These are phyloP conservation scores for Magnaporthiopsis rhizophila DNA, from an alignment of 2,329 filamentous ascomycete species.

Conservation along the genomic window DNA sequence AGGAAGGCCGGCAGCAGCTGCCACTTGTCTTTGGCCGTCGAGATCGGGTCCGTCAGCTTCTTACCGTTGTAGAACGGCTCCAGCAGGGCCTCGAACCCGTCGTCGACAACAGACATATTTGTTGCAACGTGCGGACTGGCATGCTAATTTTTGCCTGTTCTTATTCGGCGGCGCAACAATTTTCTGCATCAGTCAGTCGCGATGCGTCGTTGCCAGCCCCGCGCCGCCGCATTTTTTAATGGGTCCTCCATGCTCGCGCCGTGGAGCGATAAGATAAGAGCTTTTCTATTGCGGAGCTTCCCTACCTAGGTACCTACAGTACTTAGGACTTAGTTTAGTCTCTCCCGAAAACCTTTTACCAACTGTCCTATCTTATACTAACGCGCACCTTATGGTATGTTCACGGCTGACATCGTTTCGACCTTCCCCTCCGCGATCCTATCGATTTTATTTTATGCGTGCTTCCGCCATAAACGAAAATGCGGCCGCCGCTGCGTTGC, in stretches of 20 bases:
- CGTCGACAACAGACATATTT: slow-evolving; percentile 45
- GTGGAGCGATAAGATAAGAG: neutral
- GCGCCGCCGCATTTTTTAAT: slow-evolving; percentile 3
- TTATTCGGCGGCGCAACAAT: slow-evolving; percentile 4
- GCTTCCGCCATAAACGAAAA: too few relatives aligned
- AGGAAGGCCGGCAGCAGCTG: slow-evolving; percentile 95
- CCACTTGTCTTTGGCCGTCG: slow-evolving; percentile 78
- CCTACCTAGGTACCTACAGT: too few relatives aligned
- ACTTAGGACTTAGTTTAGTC: too few relatives aligned
- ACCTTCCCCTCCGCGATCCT: too few relatives aligned
- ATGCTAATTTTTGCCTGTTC: neutral
- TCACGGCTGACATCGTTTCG: too few relatives aligned
- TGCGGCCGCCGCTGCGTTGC: too few relatives aligned
- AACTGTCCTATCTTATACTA: too few relatives aligned
- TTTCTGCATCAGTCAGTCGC: neutral
- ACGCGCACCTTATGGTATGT: too few relatives aligned
- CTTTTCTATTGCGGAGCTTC: neutral
- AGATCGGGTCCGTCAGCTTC: slow-evolving; percentile 57
- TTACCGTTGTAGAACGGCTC: slow-evolving; percentile 63
- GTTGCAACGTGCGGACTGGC: slow-evolving; percentile 1
- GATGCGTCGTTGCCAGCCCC: neutral
- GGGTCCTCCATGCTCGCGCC: neutral
- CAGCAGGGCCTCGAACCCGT: slow-evolving; percentile 58
- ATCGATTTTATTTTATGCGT: too few relatives aligned
- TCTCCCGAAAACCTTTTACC: too few relatives aligned